Base-by-base conservation (phyloP, 192 early-diverging fungal genomes). In the Coemansia sp. region DNA sequence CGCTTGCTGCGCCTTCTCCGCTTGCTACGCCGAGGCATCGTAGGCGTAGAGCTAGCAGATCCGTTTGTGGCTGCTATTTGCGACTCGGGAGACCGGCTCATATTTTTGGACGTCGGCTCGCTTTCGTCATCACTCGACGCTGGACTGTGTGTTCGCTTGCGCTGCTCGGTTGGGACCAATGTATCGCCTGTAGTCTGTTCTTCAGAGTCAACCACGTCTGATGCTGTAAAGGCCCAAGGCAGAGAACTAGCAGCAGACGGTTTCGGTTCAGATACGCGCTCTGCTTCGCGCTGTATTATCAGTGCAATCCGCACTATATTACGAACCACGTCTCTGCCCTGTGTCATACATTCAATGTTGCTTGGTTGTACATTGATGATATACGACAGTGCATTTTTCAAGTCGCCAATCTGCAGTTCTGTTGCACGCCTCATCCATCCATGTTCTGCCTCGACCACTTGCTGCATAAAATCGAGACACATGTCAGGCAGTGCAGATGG, bases 1-100 rank as follows among this genome's bases (percentile, higher is more conserved):
- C 52, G 52, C 20, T 54, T 54, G 52, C n/a, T 54, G 52, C 24
- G n/a, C 52, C 29, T 54, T 14, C 27, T 54, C 22, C 52, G 52
- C 27, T 54, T 54, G 14, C 52, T 54, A 11, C 52, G 41, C 3
- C 41, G 41, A 3, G 16, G 16, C 41, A n/a, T 5, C 14, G 41
- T 45, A 0, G 12, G 41, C 41, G 16, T n/a, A 45, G 41, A n/a
- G 41, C 4, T n/a, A 3, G 41, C 1, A 3, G 41, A 45, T 13
- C 16, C 16, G 14, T 13, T n/a, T 4, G 52, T 22, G 12, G 20
- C 13, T 10, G 51, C 23, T 53, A 6, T 24, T 16, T 7, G 23
- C 24, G 22, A 27, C 52, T 23, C 27, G 52, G 52, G 52, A 26
- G 52, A 54, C 22, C 52, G 27, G 22, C 13, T 23, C 20, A 13